Evolutionary conservation across 2,329 filamentous ascomycete species (phyloP), one percentile per base, ranked within the genome.

Genomic region (Ophiocordyceps camponoti-rufipedis): DNA sequence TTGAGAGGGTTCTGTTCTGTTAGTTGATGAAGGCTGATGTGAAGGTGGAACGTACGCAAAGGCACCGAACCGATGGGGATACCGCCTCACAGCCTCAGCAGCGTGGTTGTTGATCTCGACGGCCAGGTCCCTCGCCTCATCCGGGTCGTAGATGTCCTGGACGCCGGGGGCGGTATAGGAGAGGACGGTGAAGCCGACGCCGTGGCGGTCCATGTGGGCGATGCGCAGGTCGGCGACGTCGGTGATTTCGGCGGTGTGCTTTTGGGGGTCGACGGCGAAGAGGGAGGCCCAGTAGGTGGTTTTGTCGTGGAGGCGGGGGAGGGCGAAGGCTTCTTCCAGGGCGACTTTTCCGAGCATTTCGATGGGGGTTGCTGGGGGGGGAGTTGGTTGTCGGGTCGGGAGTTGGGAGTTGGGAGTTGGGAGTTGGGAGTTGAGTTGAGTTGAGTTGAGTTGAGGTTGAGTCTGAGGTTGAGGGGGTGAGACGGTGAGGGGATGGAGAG

Each of bases 261-360:
- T 72, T 11, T 75, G 72, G 2, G 71, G 64, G 50, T 79, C 69
- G n/a, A 70, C 63, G 13, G 73, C 68, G 54, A 79, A 80, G 19
- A 80, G 58, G 5, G 63, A 60, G 1, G 75, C 77, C 74, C 74
- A 78, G 73, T 74, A 78, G 52, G 64, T 62, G 5, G 72, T 75
- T 57, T 71, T 71, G 50, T 78, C 72, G 42, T 69, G 64, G 49
- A 78, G 67, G 32, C 74, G 68, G 41, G 77, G 74, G 7, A 78
- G 64, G 48, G 70, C 71, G 50, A 78, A 79, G 13, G 74, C 74
- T 59, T 80, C 75, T 56, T 80, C 75, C 19, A 80, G 63, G 12
- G 71, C 71, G 47, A 80, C 67, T 50, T 80, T 80, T 48, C 76
- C 75, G 12, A 69, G 59, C 73, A 78, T 78, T 23, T 23, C 5